Evolutionary conservation across 2,329 filamentous ascomycete species (phyloP).

Genomic region (Paracorniculantispora psalliotae): DNA sequence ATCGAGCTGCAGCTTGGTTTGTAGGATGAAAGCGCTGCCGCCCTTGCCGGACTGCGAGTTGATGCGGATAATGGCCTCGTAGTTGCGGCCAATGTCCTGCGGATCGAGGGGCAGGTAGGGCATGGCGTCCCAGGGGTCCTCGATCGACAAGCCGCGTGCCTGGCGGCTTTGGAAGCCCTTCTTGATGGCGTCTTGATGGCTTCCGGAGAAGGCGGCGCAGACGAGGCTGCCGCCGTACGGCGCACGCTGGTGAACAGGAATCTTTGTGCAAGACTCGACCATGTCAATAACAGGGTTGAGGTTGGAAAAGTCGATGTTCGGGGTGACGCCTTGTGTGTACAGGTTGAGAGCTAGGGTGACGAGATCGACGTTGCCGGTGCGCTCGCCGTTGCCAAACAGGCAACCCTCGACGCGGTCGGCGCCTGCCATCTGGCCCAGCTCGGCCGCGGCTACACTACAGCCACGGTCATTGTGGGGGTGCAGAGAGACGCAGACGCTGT

Average conservation of each 20-base stretch:
- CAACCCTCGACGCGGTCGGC: slow-evolving; percentile 93
- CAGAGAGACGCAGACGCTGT: slow-evolving; percentile 83
- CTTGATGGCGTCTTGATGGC: slow-evolving; percentile 93
- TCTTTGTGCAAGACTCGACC: slow-evolving; percentile 91
- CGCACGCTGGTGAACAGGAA: slow-evolving; percentile 81
- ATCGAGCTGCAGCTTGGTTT: slow-evolving; percentile 83
- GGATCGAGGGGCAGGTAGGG: slow-evolving; percentile 93
- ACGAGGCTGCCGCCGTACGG: slow-evolving; percentile 90
- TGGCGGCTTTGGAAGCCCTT: slow-evolving; percentile 78
- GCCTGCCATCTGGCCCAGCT: slow-evolving; percentile 93
- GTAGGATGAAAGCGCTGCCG: slow-evolving; percentile 89
- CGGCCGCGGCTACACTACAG: slow-evolving; percentile 81
- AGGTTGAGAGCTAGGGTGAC: slow-evolving; percentile 90
- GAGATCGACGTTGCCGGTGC: slow-evolving; percentile 92
- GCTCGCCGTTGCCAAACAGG: slow-evolving; percentile 85
- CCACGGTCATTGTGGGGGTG: slow-evolving; percentile 95
- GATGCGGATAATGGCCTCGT: slow-evolving; percentile 96
- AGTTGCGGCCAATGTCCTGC: slow-evolving; percentile 89
- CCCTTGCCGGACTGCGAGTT: slow-evolving; percentile 96
- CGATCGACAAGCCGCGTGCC: slow-evolving; percentile 49
- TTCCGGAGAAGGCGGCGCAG: slow-evolving; percentile 87
- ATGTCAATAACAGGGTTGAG: slow-evolving; percentile 80
- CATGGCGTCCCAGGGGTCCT: slow-evolving; percentile 68
- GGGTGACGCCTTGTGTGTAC: slow-evolving; percentile 86
- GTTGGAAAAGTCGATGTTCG: slow-evolving; percentile 86